These are phyloP conservation scores for Acer negundo DNA, from an alignment of 345 rosid genomes.

Conservation along the genomic window DNA sequence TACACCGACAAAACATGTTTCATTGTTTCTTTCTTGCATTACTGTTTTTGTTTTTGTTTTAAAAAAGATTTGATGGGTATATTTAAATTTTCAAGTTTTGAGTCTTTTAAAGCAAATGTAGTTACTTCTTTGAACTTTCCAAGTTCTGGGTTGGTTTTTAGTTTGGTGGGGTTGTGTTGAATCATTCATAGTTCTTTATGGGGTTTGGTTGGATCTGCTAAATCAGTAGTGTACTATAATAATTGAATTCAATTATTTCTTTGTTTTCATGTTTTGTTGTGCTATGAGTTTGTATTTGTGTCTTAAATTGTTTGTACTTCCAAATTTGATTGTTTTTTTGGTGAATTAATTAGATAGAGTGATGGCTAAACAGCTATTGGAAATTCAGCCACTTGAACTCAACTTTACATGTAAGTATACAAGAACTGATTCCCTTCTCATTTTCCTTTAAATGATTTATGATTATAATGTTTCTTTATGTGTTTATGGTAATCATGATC, in stretches of 20 bases:
- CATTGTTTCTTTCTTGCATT: background rate
- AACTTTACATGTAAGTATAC: slow-evolving; percentile 40
- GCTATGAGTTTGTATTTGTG: background rate
- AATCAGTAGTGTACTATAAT: background rate
- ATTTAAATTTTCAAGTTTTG: background rate
- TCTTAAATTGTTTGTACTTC: background rate
- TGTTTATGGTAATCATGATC: background rate
- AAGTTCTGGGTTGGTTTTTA: background rate
- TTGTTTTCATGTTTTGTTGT: background rate
- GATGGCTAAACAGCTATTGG: slow-evolving; percentile 51
- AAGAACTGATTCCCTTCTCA: background rate
- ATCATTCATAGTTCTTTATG: background rate
- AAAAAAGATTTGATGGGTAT: background rate
- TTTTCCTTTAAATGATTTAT: background rate
- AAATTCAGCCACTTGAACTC: slow-evolving; percentile 48
- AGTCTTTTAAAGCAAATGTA: background rate
- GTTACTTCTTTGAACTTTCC: background rate
- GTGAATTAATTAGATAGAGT: slow-evolving; percentile 1
- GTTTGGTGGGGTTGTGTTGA: background rate
- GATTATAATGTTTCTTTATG: background rate
- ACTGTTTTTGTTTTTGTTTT: background rate
- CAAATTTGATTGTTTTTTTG: background rate
- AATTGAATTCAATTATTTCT: background rate
- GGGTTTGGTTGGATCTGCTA: slow-evolving; percentile 1
- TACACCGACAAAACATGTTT: too few relatives aligned